These are phyloP conservation scores for Monascus ruber DNA, from an alignment of 2,329 filamentous ascomycete species.

Conservation along the genomic window DNA sequence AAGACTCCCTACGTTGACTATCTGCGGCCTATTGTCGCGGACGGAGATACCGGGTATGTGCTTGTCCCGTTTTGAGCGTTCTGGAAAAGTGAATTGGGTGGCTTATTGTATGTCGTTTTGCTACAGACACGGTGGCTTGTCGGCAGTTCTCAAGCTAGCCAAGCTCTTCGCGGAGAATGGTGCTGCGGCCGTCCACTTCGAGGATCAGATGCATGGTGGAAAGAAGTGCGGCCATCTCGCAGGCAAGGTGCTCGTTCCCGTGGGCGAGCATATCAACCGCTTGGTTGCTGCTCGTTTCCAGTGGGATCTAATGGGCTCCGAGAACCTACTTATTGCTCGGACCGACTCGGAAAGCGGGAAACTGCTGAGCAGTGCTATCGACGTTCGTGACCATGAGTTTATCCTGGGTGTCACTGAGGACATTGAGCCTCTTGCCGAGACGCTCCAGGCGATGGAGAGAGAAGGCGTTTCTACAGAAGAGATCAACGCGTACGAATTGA, in stretches of 20 bases:
- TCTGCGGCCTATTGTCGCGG: constrained; percentile 85
- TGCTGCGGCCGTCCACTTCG: constrained; percentile 91
- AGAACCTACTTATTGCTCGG: constrained; percentile 88
- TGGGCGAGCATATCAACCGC: constrained; percentile 92
- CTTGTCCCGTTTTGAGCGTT: not conserved
- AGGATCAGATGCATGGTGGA: constrained; percentile 93
- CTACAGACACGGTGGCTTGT: constrained; percentile 70
- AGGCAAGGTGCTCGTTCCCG: constrained; percentile 87
- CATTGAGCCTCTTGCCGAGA: constrained; percentile 74
- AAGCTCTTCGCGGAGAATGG: constrained; percentile 97
- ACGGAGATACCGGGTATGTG: constrained; percentile 71
- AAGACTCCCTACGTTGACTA: constrained; percentile 81
- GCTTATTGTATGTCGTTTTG: constrained; percentile 2
- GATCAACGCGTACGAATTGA: constrained; percentile 74
- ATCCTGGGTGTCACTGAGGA: constrained; percentile 77
- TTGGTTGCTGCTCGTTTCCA: constrained; percentile 87
- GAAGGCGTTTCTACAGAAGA: constrained; percentile 64
- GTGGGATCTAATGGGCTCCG: constrained; percentile 95
- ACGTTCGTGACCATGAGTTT: constrained; percentile 92
- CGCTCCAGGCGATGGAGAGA: constrained; percentile 79
- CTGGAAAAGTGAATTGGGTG: not conserved
- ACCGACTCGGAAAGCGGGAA: constrained; percentile 93
- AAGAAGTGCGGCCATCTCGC: constrained; percentile 98
- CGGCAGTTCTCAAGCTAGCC: constrained; percentile 86
- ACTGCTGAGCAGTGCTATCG: constrained; percentile 79